A percentile compares a stretch with the other conserved stretches of the same genome.
Evolutionary conservation across 495 filamentous ascomycete genomes (phyloP).

Genomic region (Penicillium macrosclerotiorum): DNA sequence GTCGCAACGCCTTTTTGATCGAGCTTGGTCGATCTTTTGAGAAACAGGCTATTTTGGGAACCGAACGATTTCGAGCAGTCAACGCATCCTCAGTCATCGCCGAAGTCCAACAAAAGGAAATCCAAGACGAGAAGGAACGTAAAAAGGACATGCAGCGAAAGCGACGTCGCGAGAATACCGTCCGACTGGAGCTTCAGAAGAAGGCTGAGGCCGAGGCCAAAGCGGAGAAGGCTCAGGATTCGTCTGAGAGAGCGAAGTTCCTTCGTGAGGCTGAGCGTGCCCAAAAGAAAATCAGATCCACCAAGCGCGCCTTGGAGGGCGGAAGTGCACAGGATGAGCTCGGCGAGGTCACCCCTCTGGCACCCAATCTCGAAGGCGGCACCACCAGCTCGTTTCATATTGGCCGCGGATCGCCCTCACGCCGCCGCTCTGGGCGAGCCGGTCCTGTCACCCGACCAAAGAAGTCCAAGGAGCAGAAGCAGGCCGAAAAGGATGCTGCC

Average conservation of each 20-base stretch:
- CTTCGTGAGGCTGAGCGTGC: constrained; percentile 78
- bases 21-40: constrained; percentile 53
- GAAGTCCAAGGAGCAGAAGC: constrained; percentile 96
- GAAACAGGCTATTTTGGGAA: constrained; percentile 51
- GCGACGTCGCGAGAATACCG: constrained; percentile 92
- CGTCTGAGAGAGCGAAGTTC: constrained; percentile 72
- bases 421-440: constrained; percentile 61
- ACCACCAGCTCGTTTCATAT: constrained; percentile 82
- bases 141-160: constrained; percentile 99
- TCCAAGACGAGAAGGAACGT: constrained; percentile 94
- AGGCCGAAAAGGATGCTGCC: constrained; percentile 89
- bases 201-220: constrained; percentile 76
- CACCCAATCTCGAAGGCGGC: constrained; percentile 82
- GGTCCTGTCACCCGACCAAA: constrained; percentile 63
- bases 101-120: constrained; percentile 83
- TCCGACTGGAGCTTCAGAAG: constrained; percentile 81
- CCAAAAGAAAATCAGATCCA: constrained; percentile 84
- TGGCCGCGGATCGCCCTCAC: constrained; percentile 60
- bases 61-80: constrained; percentile 50
- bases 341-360: constrained; percentile 69
- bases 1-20: constrained; percentile 49
- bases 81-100: constrained; percentile 70
- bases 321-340: constrained; percentile 80
- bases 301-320: constrained; percentile 76
- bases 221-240: constrained; percentile 71